phyloP scores from a whole-genome alignment of 2,329 filamentous ascomycete species.

The Fusarium oligoseptatum region DNA sequence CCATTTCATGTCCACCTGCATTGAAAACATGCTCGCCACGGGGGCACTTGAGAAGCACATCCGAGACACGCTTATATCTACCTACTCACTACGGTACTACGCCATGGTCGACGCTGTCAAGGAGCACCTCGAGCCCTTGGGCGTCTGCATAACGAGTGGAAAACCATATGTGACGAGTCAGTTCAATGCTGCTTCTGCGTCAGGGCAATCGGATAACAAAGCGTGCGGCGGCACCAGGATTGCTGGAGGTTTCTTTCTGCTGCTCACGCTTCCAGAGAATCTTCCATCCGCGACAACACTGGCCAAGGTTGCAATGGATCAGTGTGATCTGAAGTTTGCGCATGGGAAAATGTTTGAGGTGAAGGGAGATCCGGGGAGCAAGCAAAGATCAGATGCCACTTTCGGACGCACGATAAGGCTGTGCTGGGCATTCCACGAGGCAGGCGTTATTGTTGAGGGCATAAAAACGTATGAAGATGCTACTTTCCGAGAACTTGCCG shows the following conservation, averaged over 20 bases:
- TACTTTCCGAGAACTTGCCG: too few relatives aligned
- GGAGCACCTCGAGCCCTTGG: neutral
- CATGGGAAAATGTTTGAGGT: neutral
- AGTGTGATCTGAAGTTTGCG: neutral
- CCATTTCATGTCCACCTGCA: neutral
- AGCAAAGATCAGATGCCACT: neutral
- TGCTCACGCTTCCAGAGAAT: neutral
- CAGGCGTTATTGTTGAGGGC: neutral
- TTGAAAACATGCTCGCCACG: neutral
- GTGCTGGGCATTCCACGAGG: neutral
- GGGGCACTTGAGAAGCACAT: neutral
- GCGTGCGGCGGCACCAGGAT: too few relatives aligned
- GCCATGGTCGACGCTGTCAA: neutral
- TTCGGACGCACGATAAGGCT: neutral
- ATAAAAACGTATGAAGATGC: neutral
- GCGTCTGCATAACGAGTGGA: neutral
- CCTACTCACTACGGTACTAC: neutral
- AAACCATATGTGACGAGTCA: too few relatives aligned
- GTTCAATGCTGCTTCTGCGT: too few relatives aligned
- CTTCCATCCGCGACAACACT: neutral
- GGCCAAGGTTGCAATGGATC: neutral
- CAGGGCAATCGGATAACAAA: too few relatives aligned
- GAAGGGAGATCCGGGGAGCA: neutral
- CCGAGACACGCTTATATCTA: neutral
- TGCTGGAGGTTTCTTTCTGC: neutral